Base-by-base conservation (phyloP, 73 alveolate species). In the Stentor roeselii region DNA sequence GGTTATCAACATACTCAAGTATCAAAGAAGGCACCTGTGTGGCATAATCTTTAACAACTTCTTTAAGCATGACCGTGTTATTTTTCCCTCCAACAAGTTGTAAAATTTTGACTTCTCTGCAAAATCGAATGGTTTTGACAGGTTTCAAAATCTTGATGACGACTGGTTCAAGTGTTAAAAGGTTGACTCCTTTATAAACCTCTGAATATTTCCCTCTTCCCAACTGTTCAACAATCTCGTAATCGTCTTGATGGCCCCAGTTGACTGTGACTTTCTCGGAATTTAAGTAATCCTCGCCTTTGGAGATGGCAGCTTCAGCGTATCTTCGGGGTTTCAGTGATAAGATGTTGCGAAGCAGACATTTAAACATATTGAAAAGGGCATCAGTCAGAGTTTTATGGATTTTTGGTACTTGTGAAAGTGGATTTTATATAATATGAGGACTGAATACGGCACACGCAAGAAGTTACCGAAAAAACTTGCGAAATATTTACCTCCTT, bases 171-270 rank as follows among this genome's bases (percentile, higher is more conserved):
- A 91, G 89, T 60, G 94, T 90, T 39, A 84, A 84, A 60, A 90
- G 85, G 87, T 96, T 93, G 39, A 95, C 88, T 30, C 99, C 99
- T 40, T 95, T 98, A 91, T 93, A 96, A 75, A 96, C 99, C 85
- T 96, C 99, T n/a, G 99, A 93, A 92, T 96, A 96, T 83, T 96
- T 96, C 60, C 99, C 99, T 59, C 99, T 82, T 36, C 99, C 99
- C 11, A 96, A 88, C 84, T 96, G 95, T 89, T 93, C 90, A 82
- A 90, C 88, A 41, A 95, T 91, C 67, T 96, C 99, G 59, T 96
- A 97, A 78, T 91, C 97, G 39, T 96, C 99, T 85, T 90, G 91
- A 39, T 90, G 78, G 84, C 99, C 97, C 92, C 95, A 92, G 60
- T 90, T 85, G 75, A 90, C 90, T 59, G 86, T 77, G 31, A 88